phyloP scores from a whole-genome alignment of 495 filamentous ascomycete species.

The Delitschia confertaspora region DNA sequence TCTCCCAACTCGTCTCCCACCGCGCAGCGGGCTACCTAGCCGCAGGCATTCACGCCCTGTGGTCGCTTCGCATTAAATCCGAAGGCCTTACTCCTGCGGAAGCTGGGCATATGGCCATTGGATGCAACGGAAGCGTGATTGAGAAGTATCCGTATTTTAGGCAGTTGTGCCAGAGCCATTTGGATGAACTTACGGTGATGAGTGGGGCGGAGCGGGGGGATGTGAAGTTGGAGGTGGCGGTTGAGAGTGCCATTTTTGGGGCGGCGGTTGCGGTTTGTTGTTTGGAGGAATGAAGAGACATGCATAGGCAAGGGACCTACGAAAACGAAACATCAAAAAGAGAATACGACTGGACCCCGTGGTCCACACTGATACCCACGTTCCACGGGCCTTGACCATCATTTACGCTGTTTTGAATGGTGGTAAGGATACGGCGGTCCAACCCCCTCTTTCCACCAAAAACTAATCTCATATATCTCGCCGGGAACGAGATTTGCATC shows the following conservation, averaged over 20 bases:
- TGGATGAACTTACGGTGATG: slow-evolving; percentile 38
- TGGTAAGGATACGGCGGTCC: no score
- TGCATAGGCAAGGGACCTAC: no score
- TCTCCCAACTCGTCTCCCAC: slow-evolving; percentile 46
- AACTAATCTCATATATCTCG: no score
- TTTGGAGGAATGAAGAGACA: slow-evolving; percentile 31
- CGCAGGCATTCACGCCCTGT: slow-evolving; percentile 56
- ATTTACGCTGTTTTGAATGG: no score
- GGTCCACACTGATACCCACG: no score
- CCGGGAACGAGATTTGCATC: no score
- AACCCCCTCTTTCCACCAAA: no score
- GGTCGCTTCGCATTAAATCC: slow-evolving; percentile 45
- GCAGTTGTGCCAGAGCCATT: slow-evolving; percentile 41
- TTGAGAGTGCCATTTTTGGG: slow-evolving; percentile 54
- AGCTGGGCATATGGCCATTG: slow-evolving; percentile 41
- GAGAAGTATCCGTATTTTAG: slow-evolving; percentile 55
- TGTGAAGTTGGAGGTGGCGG: slow-evolving; percentile 46
- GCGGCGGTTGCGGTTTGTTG: slow-evolving; percentile 53
- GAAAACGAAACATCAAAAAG: no score
- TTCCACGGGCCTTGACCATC: no score
- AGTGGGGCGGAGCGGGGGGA: slow-evolving; percentile 23
- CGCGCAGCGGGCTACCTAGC: slow-evolving; percentile 57
- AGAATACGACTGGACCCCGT: no score
- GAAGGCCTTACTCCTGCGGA: slow-evolving; percentile 34
- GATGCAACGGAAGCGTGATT: slow-evolving; percentile 57